Percentiles rank a stretch among this genome's conserved stretches.
Conservation (phyloP, 2,329 filamentous ascomycete genomes). For the Dothideomycetes sp. region DNA sequence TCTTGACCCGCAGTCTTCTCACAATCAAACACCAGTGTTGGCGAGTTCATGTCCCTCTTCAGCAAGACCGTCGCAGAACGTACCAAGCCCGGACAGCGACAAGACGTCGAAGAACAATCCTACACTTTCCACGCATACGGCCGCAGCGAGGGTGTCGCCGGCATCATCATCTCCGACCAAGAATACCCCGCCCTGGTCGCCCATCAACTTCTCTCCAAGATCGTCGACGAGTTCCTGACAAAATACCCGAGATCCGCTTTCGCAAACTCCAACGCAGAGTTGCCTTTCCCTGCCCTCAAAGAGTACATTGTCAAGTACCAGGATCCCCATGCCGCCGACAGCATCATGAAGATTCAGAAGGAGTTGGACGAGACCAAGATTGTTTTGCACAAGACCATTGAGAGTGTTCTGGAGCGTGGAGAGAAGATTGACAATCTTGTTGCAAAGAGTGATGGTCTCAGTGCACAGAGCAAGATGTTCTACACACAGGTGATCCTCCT, state of each 20-base stretch:
- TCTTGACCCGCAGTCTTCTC: constrained; percentile 10
- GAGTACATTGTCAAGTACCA: constrained; percentile 74
- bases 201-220: constrained; percentile 77
- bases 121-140: constrained; percentile 50
- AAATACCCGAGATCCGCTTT: constrained; percentile 64
- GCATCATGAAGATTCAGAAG: constrained; percentile 76
- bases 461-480: constrained; percentile 93
- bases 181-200: constrained; percentile 61
- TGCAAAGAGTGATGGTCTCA: constrained; percentile 83
- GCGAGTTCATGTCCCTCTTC: constrained; percentile 74
- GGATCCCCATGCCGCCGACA: constrained; percentile 80
- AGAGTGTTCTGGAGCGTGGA: constrained; percentile 76
- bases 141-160: constrained; percentile 38
- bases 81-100: constrained; percentile 69
- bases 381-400: constrained; percentile 92
- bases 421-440: constrained; percentile 95
- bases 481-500: constrained; percentile 58
- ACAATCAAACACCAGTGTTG: constrained; percentile 35
- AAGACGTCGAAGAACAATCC: constrained; percentile 76
- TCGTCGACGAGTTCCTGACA: constrained; percentile 76
- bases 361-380: constrained; percentile 98
- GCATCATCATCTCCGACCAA: constrained; percentile 38
- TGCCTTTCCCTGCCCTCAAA: constrained; percentile 64
- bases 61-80: constrained; percentile 79
- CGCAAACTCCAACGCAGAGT: constrained; percentile 41